Evolutionary conservation across 2,329 filamentous ascomycete species (phyloP), one percentile per base, ranked within the genome.

Genomic region (Colletotrichum orbiculare): DNA sequence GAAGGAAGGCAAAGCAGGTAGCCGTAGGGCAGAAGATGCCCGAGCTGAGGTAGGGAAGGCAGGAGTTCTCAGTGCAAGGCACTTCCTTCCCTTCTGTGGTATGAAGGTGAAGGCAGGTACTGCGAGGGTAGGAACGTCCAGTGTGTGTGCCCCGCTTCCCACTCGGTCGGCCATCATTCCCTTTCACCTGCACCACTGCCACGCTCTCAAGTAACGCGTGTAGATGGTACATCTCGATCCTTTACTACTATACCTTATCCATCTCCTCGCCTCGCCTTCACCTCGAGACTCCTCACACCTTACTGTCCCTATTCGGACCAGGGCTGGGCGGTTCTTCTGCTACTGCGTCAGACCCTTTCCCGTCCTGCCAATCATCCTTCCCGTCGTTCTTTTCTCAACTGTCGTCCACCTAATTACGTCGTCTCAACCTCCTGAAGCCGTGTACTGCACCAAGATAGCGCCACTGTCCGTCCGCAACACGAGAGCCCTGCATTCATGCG

Each of bases 341-440:
- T 48, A 41, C 54, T 60, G 60, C 54, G 60, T 64, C 60, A 64
- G 60, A 55, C 64, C 59, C 60, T 60, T 59, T 45, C 43, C 43
- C 54, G 60, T 35, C 49, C 64, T 66, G 54, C 64, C 64, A 66
- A 66, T 65, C 60, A 66, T 55, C 54, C 54, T 65, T 64, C 54
- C 60, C 60, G 38, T 60, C 60, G 9, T 52, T 63, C 55, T 49
- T 39, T 39, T 52, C 35, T 34, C 58, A 62, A 43, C 53, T 47
- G 58, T 57, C 59, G 41, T 56, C 57, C 25, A 25, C 42, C 38
- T 50, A 25, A 25, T 25, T 25, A 46, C 59, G 33, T 66, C 58
- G 47, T 66, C 63, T 66, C 53, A 66, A 63, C 58, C 62, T 65
- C 41, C 11, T 62, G 46, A 43, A 52, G 58, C 62, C 62, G 62